These are phyloP conservation scores for Leccinellum luteum DNA, from an alignment of 768 basidiomycete genomes.

Conservation along the genomic window DNA sequence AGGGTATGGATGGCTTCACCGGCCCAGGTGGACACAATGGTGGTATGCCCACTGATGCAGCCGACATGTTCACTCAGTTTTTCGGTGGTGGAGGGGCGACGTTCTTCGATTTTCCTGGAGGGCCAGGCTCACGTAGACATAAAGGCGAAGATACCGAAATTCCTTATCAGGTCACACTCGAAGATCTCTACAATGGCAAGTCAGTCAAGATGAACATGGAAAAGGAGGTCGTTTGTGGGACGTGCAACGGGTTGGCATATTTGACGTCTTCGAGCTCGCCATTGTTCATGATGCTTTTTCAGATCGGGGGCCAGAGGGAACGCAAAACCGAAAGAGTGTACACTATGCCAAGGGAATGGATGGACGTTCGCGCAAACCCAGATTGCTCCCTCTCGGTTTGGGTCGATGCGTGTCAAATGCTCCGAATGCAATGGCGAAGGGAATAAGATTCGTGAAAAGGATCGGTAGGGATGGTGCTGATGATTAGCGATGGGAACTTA, in stretches of 20 bases:
- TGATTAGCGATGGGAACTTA: constrained; percentile 1
- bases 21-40: constrained; percentile 44
- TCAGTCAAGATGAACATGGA: constrained; percentile 87
- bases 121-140: constrained; percentile 42
- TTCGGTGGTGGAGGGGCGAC: constrained; percentile 56
- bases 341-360: constrained; percentile 81
- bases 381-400: constrained; percentile 46
- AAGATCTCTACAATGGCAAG: constrained; percentile 93
- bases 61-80: constrained; percentile 74
- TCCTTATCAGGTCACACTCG: constrained; percentile 81
- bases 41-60: constrained; percentile 47
- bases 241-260: constrained; percentile 70
- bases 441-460: constrained; percentile 77
- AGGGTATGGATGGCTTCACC: constrained; percentile 68
- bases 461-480: constrained; percentile 49
- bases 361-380: constrained; percentile 61
- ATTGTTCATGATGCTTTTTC: constrained; percentile 6
- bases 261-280: background rate
- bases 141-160: constrained; percentile 74
- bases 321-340: constrained; percentile 83
- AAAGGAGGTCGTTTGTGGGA: constrained; percentile 72
- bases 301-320: constrained; percentile 81
- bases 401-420: constrained; percentile 55
- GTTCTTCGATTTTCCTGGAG: constrained; percentile 66
- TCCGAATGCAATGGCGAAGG: constrained; percentile 69